Conservation (phyloP, 129 eudicot genomes). For the Artemisia tridentata region DNA sequence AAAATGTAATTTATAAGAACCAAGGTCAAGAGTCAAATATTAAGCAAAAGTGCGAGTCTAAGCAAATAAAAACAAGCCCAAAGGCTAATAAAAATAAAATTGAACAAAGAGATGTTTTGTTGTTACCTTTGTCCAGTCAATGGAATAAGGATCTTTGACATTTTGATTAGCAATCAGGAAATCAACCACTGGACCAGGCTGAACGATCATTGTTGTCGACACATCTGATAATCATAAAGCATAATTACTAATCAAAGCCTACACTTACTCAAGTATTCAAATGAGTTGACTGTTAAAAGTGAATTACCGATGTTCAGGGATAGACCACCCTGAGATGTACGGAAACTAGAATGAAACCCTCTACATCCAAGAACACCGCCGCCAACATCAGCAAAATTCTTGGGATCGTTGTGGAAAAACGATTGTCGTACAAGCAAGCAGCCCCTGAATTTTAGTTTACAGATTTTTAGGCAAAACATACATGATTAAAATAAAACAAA, state of each 20-base stretch:
- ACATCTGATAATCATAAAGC: conserved; percentile 46
- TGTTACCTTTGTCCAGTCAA: conserved; percentile 82
- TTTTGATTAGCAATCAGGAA: conserved; percentile 82
- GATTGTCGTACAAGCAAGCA: conserved; percentile 93
- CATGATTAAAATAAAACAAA: not conserved
- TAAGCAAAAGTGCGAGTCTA: no score
- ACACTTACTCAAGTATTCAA: not conserved
- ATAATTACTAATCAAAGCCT: conserved; percentile 9
- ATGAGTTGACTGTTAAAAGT: not conserved
- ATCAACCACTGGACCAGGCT: conserved; percentile 85
- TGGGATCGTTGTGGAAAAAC: conserved; percentile 76
- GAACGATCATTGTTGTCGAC: conserved; percentile 79
- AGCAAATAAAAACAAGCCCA: no score
- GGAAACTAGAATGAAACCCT: conserved; percentile 89
- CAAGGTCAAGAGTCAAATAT: no score
- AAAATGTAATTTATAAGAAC: no score
- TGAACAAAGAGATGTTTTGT: no score
- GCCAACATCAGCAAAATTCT: conserved; percentile 64
- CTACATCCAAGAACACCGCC: conserved; percentile 88
- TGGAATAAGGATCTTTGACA: conserved; percentile 55
- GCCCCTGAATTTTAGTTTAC: conserved; percentile 49
- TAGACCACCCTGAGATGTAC: conserved; percentile 88
- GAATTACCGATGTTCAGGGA: conserved; percentile 73
- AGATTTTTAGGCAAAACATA: not conserved
- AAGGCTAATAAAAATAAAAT: no score